Base-by-base conservation (phyloP, 768 basidiomycete species). In the Auricularia sp. region DNA sequence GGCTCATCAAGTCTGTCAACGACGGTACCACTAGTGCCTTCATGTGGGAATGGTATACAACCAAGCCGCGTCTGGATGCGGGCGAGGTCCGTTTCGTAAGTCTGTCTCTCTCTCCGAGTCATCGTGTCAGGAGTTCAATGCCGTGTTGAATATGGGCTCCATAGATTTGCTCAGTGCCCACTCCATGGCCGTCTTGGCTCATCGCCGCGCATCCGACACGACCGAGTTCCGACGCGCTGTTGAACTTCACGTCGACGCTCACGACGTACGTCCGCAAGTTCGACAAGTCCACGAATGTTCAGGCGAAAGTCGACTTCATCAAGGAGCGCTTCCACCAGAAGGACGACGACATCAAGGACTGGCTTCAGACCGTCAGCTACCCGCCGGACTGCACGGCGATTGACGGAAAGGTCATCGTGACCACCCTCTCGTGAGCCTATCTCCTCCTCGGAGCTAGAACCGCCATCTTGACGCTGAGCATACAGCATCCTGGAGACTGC, bases 181-280 rank as follows among this genome's bases (percentile, higher is more conserved):
- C 95, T 0, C 96, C 96, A 0, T 99, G 96, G 96, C 91, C 94
- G 14, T 95, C 93, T 0, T 99, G 96, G 96, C 77, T 91, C 65
- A 91, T 98, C 70, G 95, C 91, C 33, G 92, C 92, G 7, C 88
- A 92, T 67, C 87, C 88, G 0, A 79, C 79, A 12, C 70, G 80
- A 18, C 74, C 79, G n/a, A 82, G 88, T 16, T 84, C 87, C 35
- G 73, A 83, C 3, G 66, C 81, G 0, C 77, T 93, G 14, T 73
- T 74, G 18, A 61, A 73, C 3, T 97, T 97, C 77, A 77, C 98
- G 14, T 65, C 77, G 3, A 73, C 75, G 34, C 81, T 98, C 23
- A 84, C 88, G 4, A 74, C 69, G 3, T 85, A 87, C 70, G 88
- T 95, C 21, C 79, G 78, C 34, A 74, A 72, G 8, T 98, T 97